phyloP scores from a whole-genome alignment of 2,329 filamentous ascomycete genomes.

The Fusarium tjaetaba region DNA sequence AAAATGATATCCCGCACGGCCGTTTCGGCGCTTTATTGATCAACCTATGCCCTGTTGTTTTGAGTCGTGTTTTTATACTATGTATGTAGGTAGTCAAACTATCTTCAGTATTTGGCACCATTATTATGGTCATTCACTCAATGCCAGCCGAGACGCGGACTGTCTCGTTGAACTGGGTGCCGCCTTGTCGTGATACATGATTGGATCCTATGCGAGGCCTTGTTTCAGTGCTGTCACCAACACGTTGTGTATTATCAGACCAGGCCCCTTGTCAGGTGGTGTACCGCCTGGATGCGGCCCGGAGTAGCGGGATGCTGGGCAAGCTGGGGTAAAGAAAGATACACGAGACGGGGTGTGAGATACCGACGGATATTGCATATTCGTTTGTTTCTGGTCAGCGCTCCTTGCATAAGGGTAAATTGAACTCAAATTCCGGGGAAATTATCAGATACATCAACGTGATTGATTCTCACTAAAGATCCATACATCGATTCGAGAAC shows the following conservation, averaged over 20 bases:
- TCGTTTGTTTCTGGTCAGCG: neutral
- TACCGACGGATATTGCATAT: neutral
- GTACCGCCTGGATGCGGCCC: neutral
- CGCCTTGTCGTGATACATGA: neutral
- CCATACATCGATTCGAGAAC: neutral
- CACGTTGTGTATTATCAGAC: neutral
- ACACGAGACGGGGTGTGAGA: neutral
- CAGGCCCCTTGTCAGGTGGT: neutral
- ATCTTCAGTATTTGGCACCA: neutral
- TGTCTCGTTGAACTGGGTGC: neutral
- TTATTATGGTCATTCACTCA: neutral
- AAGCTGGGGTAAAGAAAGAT: neutral
- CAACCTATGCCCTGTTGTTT: neutral
- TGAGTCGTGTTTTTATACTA: neutral
- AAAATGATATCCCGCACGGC: slow-evolving; percentile 29
- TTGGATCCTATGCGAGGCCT: neutral
- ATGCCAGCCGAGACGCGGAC: neutral
- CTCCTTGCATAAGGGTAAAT: neutral
- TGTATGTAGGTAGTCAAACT: neutral
- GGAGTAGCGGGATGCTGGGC: neutral
- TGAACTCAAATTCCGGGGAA: neutral
- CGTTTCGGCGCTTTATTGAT: neutral
- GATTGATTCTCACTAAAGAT: neutral
- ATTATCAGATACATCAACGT: neutral
- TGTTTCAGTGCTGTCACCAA: neutral